Evolutionary conservation across 441 rosid genomes (phyloP), one percentile per base, ranked within the genome.

Genomic region (Melastoma candidum): DNA sequence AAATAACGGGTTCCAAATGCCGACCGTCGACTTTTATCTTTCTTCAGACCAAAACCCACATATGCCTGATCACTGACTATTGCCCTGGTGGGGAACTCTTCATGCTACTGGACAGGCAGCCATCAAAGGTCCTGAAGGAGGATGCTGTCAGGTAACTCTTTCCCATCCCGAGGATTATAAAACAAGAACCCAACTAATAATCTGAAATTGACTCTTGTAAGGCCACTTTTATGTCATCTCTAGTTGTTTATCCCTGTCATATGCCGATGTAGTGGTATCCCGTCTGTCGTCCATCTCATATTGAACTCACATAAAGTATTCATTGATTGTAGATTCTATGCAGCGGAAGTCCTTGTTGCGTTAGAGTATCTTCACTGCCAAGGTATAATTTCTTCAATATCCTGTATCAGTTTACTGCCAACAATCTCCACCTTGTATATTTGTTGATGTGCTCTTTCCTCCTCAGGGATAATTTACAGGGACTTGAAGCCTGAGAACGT

Each of bases 331-430:
- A 89, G 99, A 71, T 93, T 93, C 73, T 93, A 84, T 59, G 95
- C 90, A 17, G 96, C 89, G 9, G 84, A 93, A 65, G 96, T 93
- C 25, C 72, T 93, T 44, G 74, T 86, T 63, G 95, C 96, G 61
- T 70, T 93, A 66, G 99, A 89, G 74, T 93, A 89, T 73, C 99
- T 93, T 77, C 99, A 93, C 67, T 93, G 83, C 59, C 96, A 86
- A 83, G 99, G 99, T 81, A 77, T 57, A 68, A 25, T 39, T 63
- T 47, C 51, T 27, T 61, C 3, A 54, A 45, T 48, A 25, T 48
- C 26, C 56, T 10, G 26, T 1, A 13, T 8, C 27, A 22, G 14
- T 14, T 17, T 17, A 10, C 10, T 53, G 4, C 25, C 41, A 36
- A 36, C 8, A 36, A 36, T 2, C 41, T 36, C 7, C 41, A 36